These are phyloP conservation scores for Penicillium samsonianum DNA, from an alignment of 495 filamentous ascomycete genomes.

Conservation along the genomic window DNA sequence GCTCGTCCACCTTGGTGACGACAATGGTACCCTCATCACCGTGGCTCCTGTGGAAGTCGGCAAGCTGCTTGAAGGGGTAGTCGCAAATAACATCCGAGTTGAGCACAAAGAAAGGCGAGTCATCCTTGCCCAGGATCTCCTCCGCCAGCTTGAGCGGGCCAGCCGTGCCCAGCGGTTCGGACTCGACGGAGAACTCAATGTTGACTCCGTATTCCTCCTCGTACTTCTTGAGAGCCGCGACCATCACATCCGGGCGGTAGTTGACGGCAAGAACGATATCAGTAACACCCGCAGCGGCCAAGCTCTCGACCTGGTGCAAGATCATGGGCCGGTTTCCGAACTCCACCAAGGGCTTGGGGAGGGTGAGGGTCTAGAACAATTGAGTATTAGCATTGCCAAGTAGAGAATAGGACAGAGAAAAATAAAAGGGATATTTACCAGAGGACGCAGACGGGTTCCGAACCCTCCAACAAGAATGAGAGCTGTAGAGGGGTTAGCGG, in stretches of 20 bases:
- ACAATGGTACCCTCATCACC: constrained; percentile 98
- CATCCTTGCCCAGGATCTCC: constrained; percentile 88
- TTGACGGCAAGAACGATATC: constrained; percentile 98
- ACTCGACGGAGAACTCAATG: constrained; percentile 96
- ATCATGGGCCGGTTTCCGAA: constrained; percentile 99
- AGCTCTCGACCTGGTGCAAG: constrained; percentile 92
- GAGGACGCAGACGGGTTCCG: constrained; percentile 94
- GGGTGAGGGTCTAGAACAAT: constrained; percentile 77
- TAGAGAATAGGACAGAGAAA: background rate
- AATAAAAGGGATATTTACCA: constrained; percentile 66
- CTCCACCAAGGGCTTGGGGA: constrained; percentile 96
- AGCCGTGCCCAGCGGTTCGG: constrained; percentile 92
- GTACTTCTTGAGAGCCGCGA: constrained; percentile 76
- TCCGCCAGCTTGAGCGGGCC: constrained; percentile 96
- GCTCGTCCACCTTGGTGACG: constrained; percentile 99
- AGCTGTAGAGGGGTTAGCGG: constrained; percentile 55
- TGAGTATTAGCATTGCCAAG: constrained; percentile 12
- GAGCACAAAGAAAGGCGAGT: constrained; percentile 96
- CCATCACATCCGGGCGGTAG: constrained; percentile 98
- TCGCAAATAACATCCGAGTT: constrained; percentile 99
- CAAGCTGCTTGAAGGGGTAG: constrained; percentile 89
- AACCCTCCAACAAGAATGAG: constrained; percentile 99
- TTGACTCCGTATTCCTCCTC: constrained; percentile 87
- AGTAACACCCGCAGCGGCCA: constrained; percentile 93
- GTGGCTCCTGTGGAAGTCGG: constrained; percentile 83